Evolutionary conservation across 2,329 filamentous ascomycete genomes (phyloP), one percentile per base, ranked within the genome.

Genomic region (Ophiocordyceps robertsii): DNA sequence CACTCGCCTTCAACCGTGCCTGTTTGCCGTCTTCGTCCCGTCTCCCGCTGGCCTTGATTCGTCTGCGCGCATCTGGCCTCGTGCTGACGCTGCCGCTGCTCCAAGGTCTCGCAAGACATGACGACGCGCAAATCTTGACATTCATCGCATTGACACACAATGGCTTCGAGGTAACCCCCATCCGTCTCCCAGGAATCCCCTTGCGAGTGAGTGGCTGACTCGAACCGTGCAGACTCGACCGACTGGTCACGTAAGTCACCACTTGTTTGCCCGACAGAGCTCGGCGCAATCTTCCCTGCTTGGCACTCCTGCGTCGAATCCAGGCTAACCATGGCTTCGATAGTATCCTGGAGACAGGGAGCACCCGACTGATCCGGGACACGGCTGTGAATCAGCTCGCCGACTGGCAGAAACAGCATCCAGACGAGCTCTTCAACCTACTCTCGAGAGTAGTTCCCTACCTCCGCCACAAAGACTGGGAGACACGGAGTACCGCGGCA

Each of bases 381-480:
- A 98, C 92, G 48, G 93, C 92, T 48, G 92, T 94, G 47, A 88
- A 93, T 58, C 92, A 98, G 66, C 75, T 98, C 49, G 92, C 89
- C 47, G 92, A 98, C 65, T 92, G 95, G 63, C 93, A 98, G 65
- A 96, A 95, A 60, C 85, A 92, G 61, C 92, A 96, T 55, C 92
- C 92, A 0, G 90, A 98, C 65, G 93, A 98, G 62, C 71, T 98
- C 1, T 96, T 96, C 66, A 95, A 96, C 58, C 74, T 98, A 7
- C 73, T 98, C 12, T 90, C 87, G 29, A 76, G 90, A 46, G 89
- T 98, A 29, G 81, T 98, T n/a, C 90, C 92, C 1, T 98, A 95
- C 62, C 73, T 98, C 29, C 80, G 86, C 45, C 90, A 92, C 52
- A 95, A 90, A 60, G 90, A 89, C 58, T 98, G 92, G 92, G 92